Percentiles rank a stretch among this genome's conserved stretches.
These are phyloP conservation scores for Incumbomyces lentus DNA, from an alignment of 2,329 filamentous ascomycete species.

Conservation along the genomic window DNA sequence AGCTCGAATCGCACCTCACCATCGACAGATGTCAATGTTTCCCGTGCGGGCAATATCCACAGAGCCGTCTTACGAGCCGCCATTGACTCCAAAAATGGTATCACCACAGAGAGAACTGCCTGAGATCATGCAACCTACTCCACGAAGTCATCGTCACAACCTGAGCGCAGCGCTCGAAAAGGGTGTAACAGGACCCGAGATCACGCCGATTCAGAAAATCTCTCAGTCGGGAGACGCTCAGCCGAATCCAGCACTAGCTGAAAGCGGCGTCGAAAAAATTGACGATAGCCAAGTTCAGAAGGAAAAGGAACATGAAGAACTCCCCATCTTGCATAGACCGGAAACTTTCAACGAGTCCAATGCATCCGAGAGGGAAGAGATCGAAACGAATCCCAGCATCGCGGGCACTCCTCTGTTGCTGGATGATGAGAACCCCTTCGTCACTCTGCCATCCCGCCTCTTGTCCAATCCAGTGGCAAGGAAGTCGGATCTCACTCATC, in stretches of 20 bases:
- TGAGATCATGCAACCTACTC: slow-evolving; percentile 51
- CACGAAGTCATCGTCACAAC: slow-evolving; percentile 57
- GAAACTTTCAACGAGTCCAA: slow-evolving; percentile 17
- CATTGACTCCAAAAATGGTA: slow-evolving; percentile 11
- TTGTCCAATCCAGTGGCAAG: not conserved
- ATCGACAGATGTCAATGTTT: slow-evolving; percentile 16
- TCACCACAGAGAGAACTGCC: slow-evolving; percentile 25
- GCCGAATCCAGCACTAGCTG: slow-evolving; percentile 30
- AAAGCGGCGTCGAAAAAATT: not conserved
- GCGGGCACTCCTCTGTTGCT: slow-evolving; percentile 53
- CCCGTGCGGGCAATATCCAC: slow-evolving; percentile 9
- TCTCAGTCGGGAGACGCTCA: slow-evolving; percentile 20
- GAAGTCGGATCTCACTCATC: not conserved
- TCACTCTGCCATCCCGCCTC: slow-evolving; percentile 16
- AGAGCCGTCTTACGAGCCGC: slow-evolving; percentile 7
- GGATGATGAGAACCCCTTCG: slow-evolving; percentile 20
- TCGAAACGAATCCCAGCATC: slow-evolving; percentile 65
- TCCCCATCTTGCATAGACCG: slow-evolving; percentile 18
- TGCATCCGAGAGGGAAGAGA: slow-evolving; percentile 29
- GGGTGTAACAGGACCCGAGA: slow-evolving; percentile 76
- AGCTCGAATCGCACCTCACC: slow-evolving; percentile 43
- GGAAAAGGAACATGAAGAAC: slow-evolving; percentile 37
- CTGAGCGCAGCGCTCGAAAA: slow-evolving; percentile 68
- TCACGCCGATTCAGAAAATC: slow-evolving; percentile 25
- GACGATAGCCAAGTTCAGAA: slow-evolving; percentile 15